Percentiles rank a stretch among this genome's conserved stretches.
Evolutionary conservation across 345 rosid species (phyloP).

Genomic region (Mangifera indica): DNA sequence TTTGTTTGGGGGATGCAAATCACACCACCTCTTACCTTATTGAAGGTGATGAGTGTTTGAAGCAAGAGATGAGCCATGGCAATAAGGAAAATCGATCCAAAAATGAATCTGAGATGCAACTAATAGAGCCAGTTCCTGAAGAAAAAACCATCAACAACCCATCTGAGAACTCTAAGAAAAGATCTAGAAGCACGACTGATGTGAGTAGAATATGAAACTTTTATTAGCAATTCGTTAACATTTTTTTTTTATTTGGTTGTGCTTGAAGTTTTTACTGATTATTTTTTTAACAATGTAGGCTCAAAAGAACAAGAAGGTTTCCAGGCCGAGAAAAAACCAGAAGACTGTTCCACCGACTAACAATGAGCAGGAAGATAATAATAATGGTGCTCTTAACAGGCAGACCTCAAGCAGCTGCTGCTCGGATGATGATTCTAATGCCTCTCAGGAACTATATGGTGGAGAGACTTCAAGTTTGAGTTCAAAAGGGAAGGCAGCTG

Average conservation of each 20-base stretch:
- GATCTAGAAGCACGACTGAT: slow-evolving; percentile 40
- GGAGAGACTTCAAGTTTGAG: slow-evolving; percentile 37
- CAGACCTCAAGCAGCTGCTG: slow-evolving; percentile 47
- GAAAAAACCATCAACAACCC: slow-evolving; percentile 31
- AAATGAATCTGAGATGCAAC: slow-evolving; percentile 25
- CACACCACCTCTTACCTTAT: slow-evolving; percentile 43
- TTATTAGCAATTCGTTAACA: background rate
- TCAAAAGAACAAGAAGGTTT: slow-evolving; percentile 44
- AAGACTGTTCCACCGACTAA: slow-evolving; percentile 23
- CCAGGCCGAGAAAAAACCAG: slow-evolving; percentile 40
- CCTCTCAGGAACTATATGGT: slow-evolving; percentile 40
- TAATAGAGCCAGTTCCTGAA: slow-evolving; percentile 27
- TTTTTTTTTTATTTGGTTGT: slow-evolving; percentile 2
- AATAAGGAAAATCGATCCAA: slow-evolving; percentile 20
- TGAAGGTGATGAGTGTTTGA: slow-evolving; percentile 34
- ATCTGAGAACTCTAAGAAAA: slow-evolving; percentile 49
- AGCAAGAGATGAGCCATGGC: slow-evolving; percentile 35
- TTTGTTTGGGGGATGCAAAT: slow-evolving; percentile 36
- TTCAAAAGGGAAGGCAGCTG: slow-evolving; percentile 37
- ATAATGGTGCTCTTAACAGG: slow-evolving; percentile 22
- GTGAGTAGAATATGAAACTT: slow-evolving; percentile 39
- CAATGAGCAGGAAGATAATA: slow-evolving; percentile 37
- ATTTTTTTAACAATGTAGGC: slow-evolving; percentile 27
- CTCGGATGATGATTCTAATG: slow-evolving; percentile 58
- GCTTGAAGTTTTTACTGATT: slow-evolving; percentile 6